phyloP scores from a whole-genome alignment of 768 basidiomycete genomes.

The Melanogaster broomeanus region DNA sequence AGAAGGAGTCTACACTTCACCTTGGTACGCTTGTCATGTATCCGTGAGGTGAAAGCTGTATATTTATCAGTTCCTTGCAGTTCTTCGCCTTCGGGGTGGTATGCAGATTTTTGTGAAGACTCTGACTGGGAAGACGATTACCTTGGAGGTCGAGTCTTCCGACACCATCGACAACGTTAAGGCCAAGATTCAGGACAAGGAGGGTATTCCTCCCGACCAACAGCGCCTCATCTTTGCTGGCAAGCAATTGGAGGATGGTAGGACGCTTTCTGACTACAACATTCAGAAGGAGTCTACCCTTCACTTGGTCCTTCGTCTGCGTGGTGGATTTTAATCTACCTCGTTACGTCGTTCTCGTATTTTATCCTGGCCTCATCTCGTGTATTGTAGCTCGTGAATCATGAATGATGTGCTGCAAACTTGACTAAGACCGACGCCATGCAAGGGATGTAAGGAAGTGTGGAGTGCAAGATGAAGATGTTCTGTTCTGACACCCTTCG shows the following conservation, averaged over 20 bases:
- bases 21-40: no score
- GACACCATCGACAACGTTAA: slow-evolving; percentile 81
- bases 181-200: slow-evolving; percentile 79
- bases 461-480: no score
- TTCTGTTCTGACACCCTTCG: no score
- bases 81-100: slow-evolving; percentile 67
- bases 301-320: slow-evolving; percentile 76
- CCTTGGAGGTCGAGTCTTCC: slow-evolving; percentile 72
- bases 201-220: slow-evolving; percentile 78
- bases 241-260: slow-evolving; percentile 78
- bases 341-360: not conserved
- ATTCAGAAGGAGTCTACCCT: slow-evolving; percentile 78
- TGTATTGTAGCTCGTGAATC: not conserved
- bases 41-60: no score
- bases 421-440: no score
- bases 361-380: not conserved
- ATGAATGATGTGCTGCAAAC: not conserved
- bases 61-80: no score
- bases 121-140: slow-evolving; percentile 77
- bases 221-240: slow-evolving; percentile 81
- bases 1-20: slow-evolving; percentile 81
- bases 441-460: no score
- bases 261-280: slow-evolving; percentile 77
- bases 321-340: slow-evolving; percentile 62
- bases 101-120: slow-evolving; percentile 79